Evolutionary conservation across 352 stramenopile species (phyloP), one percentile per base, ranked within the genome.

Genomic region (Halophytophthora polymorphica): DNA sequence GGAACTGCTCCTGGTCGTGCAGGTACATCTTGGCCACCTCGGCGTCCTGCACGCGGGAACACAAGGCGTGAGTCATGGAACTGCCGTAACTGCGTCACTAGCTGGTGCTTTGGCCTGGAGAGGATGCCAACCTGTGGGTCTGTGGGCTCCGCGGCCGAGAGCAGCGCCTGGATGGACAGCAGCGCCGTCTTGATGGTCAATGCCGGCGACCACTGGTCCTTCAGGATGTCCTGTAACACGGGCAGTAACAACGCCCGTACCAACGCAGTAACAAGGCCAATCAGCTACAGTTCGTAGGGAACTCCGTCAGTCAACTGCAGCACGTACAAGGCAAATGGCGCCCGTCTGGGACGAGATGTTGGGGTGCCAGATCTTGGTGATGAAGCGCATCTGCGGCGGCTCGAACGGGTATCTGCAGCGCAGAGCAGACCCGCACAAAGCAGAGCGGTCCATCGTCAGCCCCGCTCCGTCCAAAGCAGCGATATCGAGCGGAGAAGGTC

Each of bases 321-420:
- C n/a, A n/a, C 50, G 45, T 64, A 86, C 90, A 60, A 98, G 77
- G 64, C 96, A 99, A 68, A 99, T 99, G 10, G 93, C 93, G 23
- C 96, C 96, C 7, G 95, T 98, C 77, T 98, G 93, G 3, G 90
- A 98, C 15, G 88, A 98, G 63, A 99, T 97, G 64, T 99, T 99
- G 1, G 96, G 96, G 71, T 99, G 96, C 91, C 92, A 98, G 59
- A 98, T 97, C 71, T 98, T 97, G 45, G 91, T 97, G 25, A 90
- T 66, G 61, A 98, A 98, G 56, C 80, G 79, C 66, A 94, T 87
- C 58, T 97, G 98, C 2, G 96, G 96, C 34, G 95, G 96, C 69
- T 98, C 95, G 63, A 98, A 98, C 1, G 96, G 96, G 82, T 93
- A 93, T 41, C 78, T 90, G 21, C 7, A 2, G 21, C 21, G 13